Percentiles rank a stretch among this genome's conserved stretches.
Evolutionary conservation across 2,329 filamentous ascomycete species (phyloP).

Genomic region (Geosmithia morbida): DNA sequence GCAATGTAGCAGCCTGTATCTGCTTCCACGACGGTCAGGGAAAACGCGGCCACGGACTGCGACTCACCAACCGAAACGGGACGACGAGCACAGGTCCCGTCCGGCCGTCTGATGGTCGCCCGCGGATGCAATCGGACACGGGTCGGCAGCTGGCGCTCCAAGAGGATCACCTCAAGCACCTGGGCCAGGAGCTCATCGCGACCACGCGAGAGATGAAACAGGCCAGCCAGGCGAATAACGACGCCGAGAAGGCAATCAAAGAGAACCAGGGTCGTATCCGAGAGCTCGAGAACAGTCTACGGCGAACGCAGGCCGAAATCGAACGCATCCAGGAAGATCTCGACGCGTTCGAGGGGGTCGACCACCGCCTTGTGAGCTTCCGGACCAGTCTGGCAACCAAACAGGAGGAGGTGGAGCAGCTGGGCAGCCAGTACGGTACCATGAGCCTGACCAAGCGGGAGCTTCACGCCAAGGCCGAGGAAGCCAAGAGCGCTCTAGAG

Average conservation of each 20-base stretch:
- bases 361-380: conserved; percentile 48
- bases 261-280: conserved; percentile 23
- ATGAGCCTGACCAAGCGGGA: conserved; percentile 32
- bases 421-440: conserved; percentile 40
- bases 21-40: conserved; percentile 45
- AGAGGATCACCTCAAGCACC: conserved; percentile 32
- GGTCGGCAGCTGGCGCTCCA: conserved; percentile 47
- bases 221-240: conserved; percentile 26
- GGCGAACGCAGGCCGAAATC: conserved; percentile 46
- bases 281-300: conserved; percentile 35
- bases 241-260: conserved; percentile 24
- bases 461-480: conserved; percentile 27
- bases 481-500: conserved; percentile 18
- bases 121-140: conserved; percentile 71
- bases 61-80: conserved; percentile 31
- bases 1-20: conserved; percentile 62
- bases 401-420: conserved; percentile 31
- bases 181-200: conserved; percentile 38
- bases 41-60: conserved; percentile 41
- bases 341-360: conserved; percentile 52
- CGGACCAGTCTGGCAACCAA: conserved; percentile 40
- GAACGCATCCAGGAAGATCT: conserved; percentile 39
- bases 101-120: conserved; percentile 31
- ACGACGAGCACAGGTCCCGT: conserved; percentile 26
- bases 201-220: conserved; percentile 32